Evolutionary conservation across 306 rosid species (phyloP), one percentile per base, ranked within the genome.

Genomic region (Vigna hirtella): DNA sequence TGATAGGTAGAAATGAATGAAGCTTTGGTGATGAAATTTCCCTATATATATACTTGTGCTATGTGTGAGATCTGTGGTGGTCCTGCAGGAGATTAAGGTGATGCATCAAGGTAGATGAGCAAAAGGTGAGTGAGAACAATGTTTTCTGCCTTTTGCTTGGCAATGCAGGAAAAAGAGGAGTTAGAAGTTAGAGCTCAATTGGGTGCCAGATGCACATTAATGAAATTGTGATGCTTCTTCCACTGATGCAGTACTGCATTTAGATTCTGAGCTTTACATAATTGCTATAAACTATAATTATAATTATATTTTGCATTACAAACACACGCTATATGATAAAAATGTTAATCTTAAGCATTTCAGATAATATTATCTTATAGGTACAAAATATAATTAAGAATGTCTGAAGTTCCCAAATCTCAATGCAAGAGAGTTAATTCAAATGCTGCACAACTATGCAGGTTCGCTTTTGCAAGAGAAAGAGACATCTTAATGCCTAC

Each of bases 61-160:
- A 12, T 78, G 61, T 56, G 70, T 42, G 71, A 68, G 45, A 62
- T 62, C 9, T 63, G 74, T 52, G 63, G 17, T 59, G 66, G 66
- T 59, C 42, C 66, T 28, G 66, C 18, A 63, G 74, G 47, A 70
- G 59, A 67, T 70, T 71, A 82, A 77, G 82, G 79, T 77, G 79
- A 73, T 55, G 82, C 43, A 70, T 78, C 82, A 70, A 47, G 55
- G 76, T 42, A 20, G 55, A 55, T 36, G 38, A 43, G 47, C n/a
- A 15, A 57, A 73, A 73, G 36, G 55, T 59, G 9, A 77, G 40
- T 40, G 74, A 77, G 67, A 48, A 67, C 43, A 7, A 81, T 81
- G 73, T 55, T 65, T 76, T 73, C 9, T 32, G 2, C 8, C 22
- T 65, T 65, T 65, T 65, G 72, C 72, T 62, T 82, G 56, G 77